Evolutionary conservation across 2,329 filamentous ascomycete genomes (phyloP).

Genomic region (Knufia petricola): DNA sequence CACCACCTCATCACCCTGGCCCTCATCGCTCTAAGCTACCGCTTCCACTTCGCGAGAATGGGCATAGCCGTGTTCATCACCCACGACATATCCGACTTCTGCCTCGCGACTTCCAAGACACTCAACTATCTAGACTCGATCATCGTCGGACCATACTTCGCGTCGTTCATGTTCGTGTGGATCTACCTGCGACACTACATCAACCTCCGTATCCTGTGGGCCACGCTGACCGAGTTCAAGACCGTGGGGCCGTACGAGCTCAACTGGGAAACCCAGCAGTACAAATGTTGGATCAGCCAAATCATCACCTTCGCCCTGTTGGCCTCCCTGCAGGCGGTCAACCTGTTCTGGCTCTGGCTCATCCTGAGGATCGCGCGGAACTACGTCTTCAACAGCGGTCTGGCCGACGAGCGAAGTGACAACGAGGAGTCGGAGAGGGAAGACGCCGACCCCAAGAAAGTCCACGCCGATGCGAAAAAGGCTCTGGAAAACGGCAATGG

Average conservation of each 20-base stretch:
- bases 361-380: conserved; percentile 26
- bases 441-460: conserved; percentile 16
- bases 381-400: conserved; percentile 23
- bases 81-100: conserved; percentile 83
- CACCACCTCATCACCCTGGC: conserved; percentile 76
- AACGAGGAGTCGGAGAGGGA: conserved; percentile 37
- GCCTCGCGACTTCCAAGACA: conserved; percentile 76
- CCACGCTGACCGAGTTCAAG: conserved; percentile 28
- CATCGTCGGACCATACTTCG: conserved; percentile 67
- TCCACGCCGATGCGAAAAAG: conserved; percentile 3
- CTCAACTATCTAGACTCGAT: conserved; percentile 74
- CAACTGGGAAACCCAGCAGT: conserved; percentile 30
- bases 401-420: conserved; percentile 37
- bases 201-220: conserved; percentile 28
- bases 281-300: conserved; percentile 29
- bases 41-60: conserved; percentile 88
- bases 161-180: conserved; percentile 68
- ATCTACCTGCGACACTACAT: conserved; percentile 71
- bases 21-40: conserved; percentile 71
- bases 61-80: conserved; percentile 81
- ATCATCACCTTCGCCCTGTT: conserved; percentile 28
- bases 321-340: conserved; percentile 27
- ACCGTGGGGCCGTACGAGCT: conserved; percentile 27
- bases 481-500: background rate
- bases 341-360: conserved; percentile 28